These are phyloP conservation scores for Lentinula novae-zelandiae DNA, from an alignment of 1,284 basidiomycete species.

Conservation along the genomic window DNA sequence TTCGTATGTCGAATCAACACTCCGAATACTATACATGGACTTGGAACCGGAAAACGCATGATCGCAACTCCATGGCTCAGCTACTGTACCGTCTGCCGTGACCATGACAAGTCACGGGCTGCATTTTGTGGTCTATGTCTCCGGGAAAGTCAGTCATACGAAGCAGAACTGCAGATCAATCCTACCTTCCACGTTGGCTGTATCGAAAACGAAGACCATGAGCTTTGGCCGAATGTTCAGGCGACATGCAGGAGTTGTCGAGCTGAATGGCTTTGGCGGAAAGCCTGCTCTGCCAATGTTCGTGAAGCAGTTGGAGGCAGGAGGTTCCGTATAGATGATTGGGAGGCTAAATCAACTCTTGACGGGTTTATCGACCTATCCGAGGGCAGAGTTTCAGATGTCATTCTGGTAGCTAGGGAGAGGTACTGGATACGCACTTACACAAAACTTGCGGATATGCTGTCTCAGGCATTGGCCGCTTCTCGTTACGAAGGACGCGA, in stretches of 20 bases:
- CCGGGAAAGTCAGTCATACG: conserved; percentile 48
- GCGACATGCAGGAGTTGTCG: conserved; percentile 65
- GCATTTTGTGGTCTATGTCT: conserved; percentile 67
- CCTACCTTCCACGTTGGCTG: conserved; percentile 41
- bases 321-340: conserved; percentile 44
- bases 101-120: conserved; percentile 50
- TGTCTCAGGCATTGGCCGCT: conserved; percentile 63
- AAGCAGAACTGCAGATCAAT: conserved; percentile 26
- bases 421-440: conserved; percentile 63
- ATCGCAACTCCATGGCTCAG: conserved; percentile 40
- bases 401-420: conserved; percentile 59
- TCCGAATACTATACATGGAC: conserved; percentile 45
- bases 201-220: conserved; percentile 67
- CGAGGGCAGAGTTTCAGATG: conserved; percentile 63
- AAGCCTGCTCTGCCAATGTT: conserved; percentile 45
- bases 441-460: conserved; percentile 62
- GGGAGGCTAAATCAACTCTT: conserved; percentile 54
- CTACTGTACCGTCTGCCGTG: conserved; percentile 51
- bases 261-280: conserved; percentile 56
- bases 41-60: conserved; percentile 44
- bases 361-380: conserved; percentile 67
- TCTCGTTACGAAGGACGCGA: conserved; percentile 42
- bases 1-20: conserved; percentile 67
- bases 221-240: conserved; percentile 60
- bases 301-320: conserved; percentile 55